A percentile compares a stretch with the other conserved stretches of the same genome.
These are phyloP conservation scores for Zygoascus meyerae DNA, from an alignment of 1,139 yeast genomes.

Conservation along the genomic window DNA sequence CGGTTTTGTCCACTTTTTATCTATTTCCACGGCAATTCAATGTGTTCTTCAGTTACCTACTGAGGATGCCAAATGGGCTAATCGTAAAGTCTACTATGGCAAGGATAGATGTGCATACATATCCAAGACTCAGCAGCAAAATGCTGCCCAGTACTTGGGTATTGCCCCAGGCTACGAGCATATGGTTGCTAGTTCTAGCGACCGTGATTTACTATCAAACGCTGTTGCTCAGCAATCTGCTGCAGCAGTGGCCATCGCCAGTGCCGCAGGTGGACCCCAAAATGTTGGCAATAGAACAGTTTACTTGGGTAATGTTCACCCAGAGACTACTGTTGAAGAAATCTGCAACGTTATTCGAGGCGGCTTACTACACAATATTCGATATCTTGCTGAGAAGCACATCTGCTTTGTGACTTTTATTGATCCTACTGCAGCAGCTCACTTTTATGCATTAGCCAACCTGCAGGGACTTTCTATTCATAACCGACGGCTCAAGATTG, in stretches of 20 bases:
- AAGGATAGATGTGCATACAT: constrained; percentile 80
- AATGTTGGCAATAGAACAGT: constrained; percentile 90
- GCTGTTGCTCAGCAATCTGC: constrained; percentile 62
- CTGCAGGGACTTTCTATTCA: constrained; percentile 77
- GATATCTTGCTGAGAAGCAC: constrained; percentile 68
- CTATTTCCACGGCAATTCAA: constrained; percentile 76
- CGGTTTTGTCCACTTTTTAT: constrained; percentile 75
- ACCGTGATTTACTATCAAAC: constrained; percentile 50
- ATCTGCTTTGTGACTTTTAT: constrained; percentile 90
- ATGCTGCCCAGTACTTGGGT: constrained; percentile 93
- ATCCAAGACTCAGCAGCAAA: constrained; percentile 92
- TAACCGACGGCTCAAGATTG: constrained; percentile 74
- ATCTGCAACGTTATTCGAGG: constrained; percentile 93
- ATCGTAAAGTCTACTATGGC: constrained; percentile 73
- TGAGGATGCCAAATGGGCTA: constrained; percentile 50
- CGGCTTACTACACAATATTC: constrained; percentile 63
- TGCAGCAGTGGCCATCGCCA: constrained; percentile 69
- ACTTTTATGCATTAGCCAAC: constrained; percentile 83
- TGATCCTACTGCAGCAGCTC: constrained; percentile 90
- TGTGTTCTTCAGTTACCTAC: constrained; percentile 62
- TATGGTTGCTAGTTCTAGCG: constrained; percentile 65
- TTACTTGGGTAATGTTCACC: constrained; percentile 81
- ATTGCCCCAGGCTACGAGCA: constrained; percentile 87
- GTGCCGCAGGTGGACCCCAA: constrained; percentile 69
- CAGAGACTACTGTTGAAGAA: constrained; percentile 81